Evolutionary conservation across 1,284 basidiomycete genomes (phyloP).

Genomic region (Salmacisia buchloeana): DNA sequence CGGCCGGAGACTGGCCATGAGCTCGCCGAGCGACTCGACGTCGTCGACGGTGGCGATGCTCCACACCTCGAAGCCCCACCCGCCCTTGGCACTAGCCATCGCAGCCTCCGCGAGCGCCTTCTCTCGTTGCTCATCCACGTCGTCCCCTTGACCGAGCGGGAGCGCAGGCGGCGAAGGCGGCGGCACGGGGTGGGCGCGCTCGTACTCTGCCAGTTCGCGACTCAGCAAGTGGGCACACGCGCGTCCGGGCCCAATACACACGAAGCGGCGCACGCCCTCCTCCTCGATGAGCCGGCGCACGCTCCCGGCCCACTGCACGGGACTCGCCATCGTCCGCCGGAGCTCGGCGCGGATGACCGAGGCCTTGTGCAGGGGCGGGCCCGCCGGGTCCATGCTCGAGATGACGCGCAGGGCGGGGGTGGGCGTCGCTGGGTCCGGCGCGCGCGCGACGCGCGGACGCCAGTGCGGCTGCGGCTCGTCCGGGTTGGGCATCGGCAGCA

Average conservation of each 20-base stretch:
- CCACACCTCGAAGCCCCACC: conserved; percentile 39
- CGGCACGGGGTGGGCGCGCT: conserved; percentile 14
- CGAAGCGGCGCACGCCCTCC: conserved; percentile 39
- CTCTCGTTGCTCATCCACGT: background rate
- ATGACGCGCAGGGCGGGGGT: conserved; percentile 24
- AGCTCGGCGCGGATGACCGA: conserved; percentile 33
- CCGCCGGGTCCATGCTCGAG: conserved; percentile 26
- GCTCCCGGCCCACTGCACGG: conserved; percentile 38
- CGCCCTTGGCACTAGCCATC: too few relatives aligned
- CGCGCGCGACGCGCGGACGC: background rate
- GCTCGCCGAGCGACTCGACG: conserved; percentile 28
- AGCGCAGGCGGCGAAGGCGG: conserved; percentile 18
- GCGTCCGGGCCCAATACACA: conserved; percentile 45
- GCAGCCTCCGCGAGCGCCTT: too few relatives aligned
- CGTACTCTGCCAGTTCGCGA: conserved; percentile 35
- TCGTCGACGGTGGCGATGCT: conserved; percentile 39
- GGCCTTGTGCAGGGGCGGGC: conserved; percentile 16
- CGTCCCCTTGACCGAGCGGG: conserved; percentile 15
- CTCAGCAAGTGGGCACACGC: conserved; percentile 46
- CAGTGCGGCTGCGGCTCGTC: background rate
- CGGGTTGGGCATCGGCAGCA: background rate
- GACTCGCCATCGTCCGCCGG: conserved; percentile 27
- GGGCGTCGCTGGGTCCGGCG: background rate
- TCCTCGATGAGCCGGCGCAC: conserved; percentile 36
- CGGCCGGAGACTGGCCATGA: background rate